A percentile compares a stretch with the other conserved stretches of the same genome.
These are phyloP conservation scores for Arachnopeziza araneosa DNA, from an alignment of 2,329 filamentous ascomycete genomes.

Conservation along the genomic window DNA sequence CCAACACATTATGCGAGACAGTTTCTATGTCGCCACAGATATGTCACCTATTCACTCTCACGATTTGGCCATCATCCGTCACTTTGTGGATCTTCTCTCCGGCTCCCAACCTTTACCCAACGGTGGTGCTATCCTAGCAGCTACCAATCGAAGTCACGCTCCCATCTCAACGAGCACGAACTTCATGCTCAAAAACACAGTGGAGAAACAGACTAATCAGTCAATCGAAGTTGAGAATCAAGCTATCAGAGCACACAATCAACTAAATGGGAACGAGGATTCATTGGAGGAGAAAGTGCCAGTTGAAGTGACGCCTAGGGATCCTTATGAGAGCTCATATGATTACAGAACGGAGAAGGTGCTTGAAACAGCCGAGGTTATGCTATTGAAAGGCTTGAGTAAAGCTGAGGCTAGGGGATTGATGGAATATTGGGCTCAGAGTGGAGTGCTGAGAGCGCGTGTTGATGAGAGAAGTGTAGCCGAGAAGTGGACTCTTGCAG, in stretches of 20 bases:
- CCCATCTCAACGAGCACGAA: constrained; percentile 61
- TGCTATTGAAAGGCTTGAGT: constrained; percentile 61
- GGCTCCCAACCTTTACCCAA: constrained; percentile 55
- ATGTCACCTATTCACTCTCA: constrained; percentile 78
- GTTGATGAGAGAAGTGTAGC: constrained; percentile 67
- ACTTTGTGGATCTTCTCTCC: constrained; percentile 68
- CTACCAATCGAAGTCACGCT: constrained; percentile 67
- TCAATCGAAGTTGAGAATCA: neutral
- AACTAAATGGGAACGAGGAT: neutral
- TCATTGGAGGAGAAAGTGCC: constrained; percentile 26
- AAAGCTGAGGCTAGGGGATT: constrained; percentile 69
- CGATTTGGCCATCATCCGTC: constrained; percentile 69
- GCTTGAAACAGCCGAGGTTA: constrained; percentile 44
- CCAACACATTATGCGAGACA: constrained; percentile 72
- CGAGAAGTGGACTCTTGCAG: constrained; percentile 80
- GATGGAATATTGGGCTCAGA: constrained; percentile 91
- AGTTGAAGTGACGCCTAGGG: constrained; percentile 31
- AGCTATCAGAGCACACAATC: neutral
- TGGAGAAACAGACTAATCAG: constrained; percentile 34
- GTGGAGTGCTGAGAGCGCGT: constrained; percentile 67
- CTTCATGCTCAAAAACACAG: constrained; percentile 55
- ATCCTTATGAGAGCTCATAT: constrained; percentile 52
- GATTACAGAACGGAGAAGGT: constrained; percentile 51
- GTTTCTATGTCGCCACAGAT: constrained; percentile 67
- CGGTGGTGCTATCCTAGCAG: constrained; percentile 73